These are phyloP conservation scores for Tremella yokohamensis DNA, from an alignment of 768 basidiomycete genomes.

Conservation along the genomic window DNA sequence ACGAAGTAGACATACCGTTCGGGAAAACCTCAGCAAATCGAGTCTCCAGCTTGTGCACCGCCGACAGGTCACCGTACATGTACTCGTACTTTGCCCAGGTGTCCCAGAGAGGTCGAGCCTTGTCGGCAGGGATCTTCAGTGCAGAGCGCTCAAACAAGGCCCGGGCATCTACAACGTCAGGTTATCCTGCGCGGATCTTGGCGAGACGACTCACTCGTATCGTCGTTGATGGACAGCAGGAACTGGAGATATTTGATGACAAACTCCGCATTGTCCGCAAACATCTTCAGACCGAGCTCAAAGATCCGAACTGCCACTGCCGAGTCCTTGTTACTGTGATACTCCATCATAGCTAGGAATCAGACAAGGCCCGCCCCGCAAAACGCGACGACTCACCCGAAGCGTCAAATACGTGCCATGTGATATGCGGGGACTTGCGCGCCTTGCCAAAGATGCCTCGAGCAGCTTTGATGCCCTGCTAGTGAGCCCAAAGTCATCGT, in stretches of 20 bases:
- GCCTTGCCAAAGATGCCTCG: conserved; percentile 76
- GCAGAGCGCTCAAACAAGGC: conserved; percentile 91
- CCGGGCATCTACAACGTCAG: conserved; percentile 70
- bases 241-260: conserved; percentile 87
- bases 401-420: conserved; percentile 93
- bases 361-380: not conserved
- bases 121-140: conserved; percentile 68
- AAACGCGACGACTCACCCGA: conserved; percentile 61
- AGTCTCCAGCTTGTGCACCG: conserved; percentile 81
- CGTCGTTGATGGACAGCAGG: conserved; percentile 89
- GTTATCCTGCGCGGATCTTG: not conserved
- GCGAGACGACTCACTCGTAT: conserved; percentile 67
- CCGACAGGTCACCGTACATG: conserved; percentile 86
- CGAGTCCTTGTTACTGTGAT: conserved; percentile 75
- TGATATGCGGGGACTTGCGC: conserved; percentile 57
- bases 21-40: conserved; percentile 85
- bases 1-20: conserved; percentile 58
- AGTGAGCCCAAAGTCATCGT: not conserved
- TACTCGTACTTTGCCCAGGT: conserved; percentile 95
- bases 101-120: conserved; percentile 85
- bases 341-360: conserved; percentile 79
- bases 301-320: conserved; percentile 85
- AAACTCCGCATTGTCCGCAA: conserved; percentile 76
- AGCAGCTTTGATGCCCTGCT: conserved; percentile 68
- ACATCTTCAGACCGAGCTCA: conserved; percentile 82